Evolutionary conservation across 116 monocot species (phyloP), one percentile per base, ranked within the genome.

Genomic region (Trichopus zeylanicus): DNA sequence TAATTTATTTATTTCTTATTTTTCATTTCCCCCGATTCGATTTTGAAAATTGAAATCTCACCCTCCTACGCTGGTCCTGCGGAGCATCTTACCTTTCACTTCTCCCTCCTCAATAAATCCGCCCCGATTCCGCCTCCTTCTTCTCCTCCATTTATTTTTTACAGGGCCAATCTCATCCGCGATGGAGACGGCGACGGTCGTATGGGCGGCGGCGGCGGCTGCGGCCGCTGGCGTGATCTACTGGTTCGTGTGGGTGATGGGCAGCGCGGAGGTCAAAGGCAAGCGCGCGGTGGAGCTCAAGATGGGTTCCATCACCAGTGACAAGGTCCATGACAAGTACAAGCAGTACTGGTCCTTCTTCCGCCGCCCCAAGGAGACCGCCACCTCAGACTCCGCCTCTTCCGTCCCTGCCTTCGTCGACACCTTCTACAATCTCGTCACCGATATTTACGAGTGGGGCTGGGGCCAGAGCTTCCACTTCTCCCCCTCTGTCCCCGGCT

Each of bases 301-400:
- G 70, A 81, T 81, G 78, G 84, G 89, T 9, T 70, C 87, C 53
- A 92, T 92, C 61, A 75, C 81, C 12, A 19, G 48, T 31, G 92
- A 87, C 68, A 78, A 81, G 37, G 87, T 92, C 19, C 42, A 87
- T 53, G 84, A 92, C 78, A 78, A 87, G 52, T 92, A 92, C 74
- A 78, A 73, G 9, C 87, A 87, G 81, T 92, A 92, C 75, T 92
- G 87, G 87, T 92, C 87, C 51, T 92, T 87, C 78, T 92, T 92
- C 75, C 78, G 67, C 60, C 83, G 80, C 29, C 91, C 91, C 26
- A 80, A 81, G 53, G 83, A 92, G 64, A 80, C 80, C 55, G 75
- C 24, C 6, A 3, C 61, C 31, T 46, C 51, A 56, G 48, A 66
- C 37, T 74, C 76, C 26, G 71, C 84, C 15, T 84, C 89, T 0